Percentiles rank a stretch among this genome's conserved stretches.
These are phyloP conservation scores for Capsicum pubescens DNA, from an alignment of 257 asterid species.

Conservation along the genomic window DNA sequence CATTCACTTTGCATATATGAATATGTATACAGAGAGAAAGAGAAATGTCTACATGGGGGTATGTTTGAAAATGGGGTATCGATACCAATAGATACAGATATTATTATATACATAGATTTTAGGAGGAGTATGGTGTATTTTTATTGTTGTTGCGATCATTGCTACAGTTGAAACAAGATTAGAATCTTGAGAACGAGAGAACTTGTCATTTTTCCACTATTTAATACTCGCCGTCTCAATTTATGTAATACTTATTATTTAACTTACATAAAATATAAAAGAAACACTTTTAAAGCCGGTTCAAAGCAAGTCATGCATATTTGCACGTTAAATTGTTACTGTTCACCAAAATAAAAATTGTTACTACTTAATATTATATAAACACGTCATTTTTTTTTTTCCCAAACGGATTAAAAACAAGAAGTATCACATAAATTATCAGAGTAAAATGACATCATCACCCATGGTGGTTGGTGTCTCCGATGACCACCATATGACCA, in stretches of 20 bases:
- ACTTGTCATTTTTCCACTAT: constrained; percentile 59
- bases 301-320: too few relatives aligned
- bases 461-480: background rate
- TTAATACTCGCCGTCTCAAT: background rate
- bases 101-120: constrained; percentile 26
- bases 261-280: too few relatives aligned
- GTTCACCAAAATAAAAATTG: too few relatives aligned
- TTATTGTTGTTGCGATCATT: constrained; percentile 48
- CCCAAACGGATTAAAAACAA: too few relatives aligned
- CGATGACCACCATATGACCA: constrained; percentile 26
- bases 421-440: too few relatives aligned
- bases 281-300: too few relatives aligned
- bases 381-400: too few relatives aligned
- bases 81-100: constrained; percentile 20
- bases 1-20: background rate
- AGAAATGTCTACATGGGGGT: background rate
- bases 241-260: too few relatives aligned
- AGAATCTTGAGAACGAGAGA: constrained; percentile 28
- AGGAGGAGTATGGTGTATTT: constrained; percentile 32
- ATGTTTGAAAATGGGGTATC: constrained; percentile 30
- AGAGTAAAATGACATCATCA: too few relatives aligned
- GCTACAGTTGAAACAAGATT: constrained; percentile 45
- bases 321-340: too few relatives aligned
- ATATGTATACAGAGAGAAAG: background rate
- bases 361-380: too few relatives aligned